These are phyloP conservation scores for Pseudogymnoascus sp. DNA, from an alignment of 2,329 filamentous ascomycete genomes.

Conservation along the genomic window DNA sequence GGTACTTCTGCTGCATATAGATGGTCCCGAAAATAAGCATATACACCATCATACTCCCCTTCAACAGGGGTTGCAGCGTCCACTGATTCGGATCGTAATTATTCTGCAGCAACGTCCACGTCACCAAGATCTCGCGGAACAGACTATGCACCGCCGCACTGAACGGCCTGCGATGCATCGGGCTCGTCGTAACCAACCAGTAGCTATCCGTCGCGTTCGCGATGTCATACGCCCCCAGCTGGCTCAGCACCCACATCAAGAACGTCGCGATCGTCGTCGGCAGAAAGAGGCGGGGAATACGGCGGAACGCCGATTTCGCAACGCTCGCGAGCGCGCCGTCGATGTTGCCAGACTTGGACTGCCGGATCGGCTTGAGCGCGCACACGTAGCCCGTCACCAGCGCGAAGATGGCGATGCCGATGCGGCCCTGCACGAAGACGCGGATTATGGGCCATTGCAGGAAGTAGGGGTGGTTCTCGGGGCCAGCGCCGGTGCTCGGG, in stretches of 20 bases:
- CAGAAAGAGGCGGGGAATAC: constrained; percentile 49
- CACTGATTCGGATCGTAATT: constrained; percentile 50
- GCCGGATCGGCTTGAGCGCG: constrained; percentile 50
- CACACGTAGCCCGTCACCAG: constrained; percentile 58
- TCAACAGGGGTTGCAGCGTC: constrained; percentile 47
- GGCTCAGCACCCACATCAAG: constrained; percentile 46
- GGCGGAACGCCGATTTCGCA: constrained; percentile 48
- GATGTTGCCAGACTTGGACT: constrained; percentile 44
- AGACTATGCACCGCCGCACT: constrained; percentile 36
- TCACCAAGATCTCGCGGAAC: constrained; percentile 37
- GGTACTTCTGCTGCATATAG: constrained; percentile 39
- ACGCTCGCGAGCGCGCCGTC: constrained; percentile 46
- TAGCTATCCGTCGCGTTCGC: constrained; percentile 49
- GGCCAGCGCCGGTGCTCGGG: constrained; percentile 34
- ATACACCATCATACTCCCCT: constrained; percentile 47
- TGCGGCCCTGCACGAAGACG: constrained; percentile 50
- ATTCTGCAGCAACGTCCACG: constrained; percentile 44
- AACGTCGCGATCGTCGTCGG: constrained; percentile 47
- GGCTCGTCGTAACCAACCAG: constrained; percentile 46
- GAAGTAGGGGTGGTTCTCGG: constrained; percentile 32
- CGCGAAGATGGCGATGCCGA: constrained; percentile 59
- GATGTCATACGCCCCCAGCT: constrained; percentile 49
- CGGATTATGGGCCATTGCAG: constrained; percentile 52
- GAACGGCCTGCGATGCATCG: constrained; percentile 33
- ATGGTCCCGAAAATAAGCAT: constrained; percentile 43